These are phyloP conservation scores for Saprolegnia parasitica DNA, from an alignment of 352 stramenopile species.

Conservation along the genomic window DNA sequence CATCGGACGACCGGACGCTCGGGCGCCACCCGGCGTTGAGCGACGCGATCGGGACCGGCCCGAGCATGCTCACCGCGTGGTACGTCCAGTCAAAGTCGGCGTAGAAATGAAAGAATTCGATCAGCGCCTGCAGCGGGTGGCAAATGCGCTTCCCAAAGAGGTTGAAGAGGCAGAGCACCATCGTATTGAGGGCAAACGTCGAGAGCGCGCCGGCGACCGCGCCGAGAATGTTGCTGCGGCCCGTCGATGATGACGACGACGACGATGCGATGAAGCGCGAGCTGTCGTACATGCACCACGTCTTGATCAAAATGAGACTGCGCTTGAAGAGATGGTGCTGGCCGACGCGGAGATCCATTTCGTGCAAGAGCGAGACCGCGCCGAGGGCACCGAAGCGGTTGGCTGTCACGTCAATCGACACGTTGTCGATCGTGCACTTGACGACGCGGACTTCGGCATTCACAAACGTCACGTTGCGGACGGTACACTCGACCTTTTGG, in stretches of 20 bases:
- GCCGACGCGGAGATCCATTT: constrained; percentile 71
- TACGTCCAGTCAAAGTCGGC: constrained; percentile 84
- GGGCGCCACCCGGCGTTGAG: constrained; percentile 36
- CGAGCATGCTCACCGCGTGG: constrained; percentile 72
- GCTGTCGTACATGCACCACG: constrained; percentile 86
- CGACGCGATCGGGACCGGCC: constrained; percentile 51
- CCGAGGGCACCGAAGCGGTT: constrained; percentile 80
- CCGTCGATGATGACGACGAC: background rate
- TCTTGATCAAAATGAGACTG: constrained; percentile 85
- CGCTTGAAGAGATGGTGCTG: constrained; percentile 83
- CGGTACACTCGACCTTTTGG: constrained; percentile 32
- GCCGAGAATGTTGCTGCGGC: constrained; percentile 58
- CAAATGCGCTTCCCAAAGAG: constrained; percentile 59
- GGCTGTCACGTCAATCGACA: constrained; percentile 82
- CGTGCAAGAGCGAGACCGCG: constrained; percentile 77
- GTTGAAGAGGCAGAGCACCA: constrained; percentile 88
- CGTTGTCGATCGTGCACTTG: constrained; percentile 89
- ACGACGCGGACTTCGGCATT: constrained; percentile 85
- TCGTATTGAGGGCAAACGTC: constrained; percentile 85
- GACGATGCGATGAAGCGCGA: constrained; percentile 43
- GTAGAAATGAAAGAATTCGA: constrained; percentile 81
- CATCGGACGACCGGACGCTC: constrained; percentile 20
- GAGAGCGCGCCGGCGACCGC: constrained; percentile 72
- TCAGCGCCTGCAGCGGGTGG: constrained; percentile 77
- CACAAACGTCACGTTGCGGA: constrained; percentile 87